Conservation (phyloP, 768 basidiomycete species). For the Mycena crocata region DNA sequence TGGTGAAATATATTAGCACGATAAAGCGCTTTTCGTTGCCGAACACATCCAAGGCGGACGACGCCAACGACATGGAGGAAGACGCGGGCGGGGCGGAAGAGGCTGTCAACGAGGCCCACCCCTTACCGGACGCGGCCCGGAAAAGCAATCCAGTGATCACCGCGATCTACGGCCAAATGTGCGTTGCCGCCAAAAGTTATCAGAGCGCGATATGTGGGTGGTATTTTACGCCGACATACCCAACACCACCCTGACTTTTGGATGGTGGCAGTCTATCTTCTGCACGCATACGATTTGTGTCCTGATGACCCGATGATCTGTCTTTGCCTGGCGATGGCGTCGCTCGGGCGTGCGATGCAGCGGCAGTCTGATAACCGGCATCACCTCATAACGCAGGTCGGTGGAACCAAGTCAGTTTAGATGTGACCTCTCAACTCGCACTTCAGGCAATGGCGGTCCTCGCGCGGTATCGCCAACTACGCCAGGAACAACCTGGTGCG, state of each 20-base stretch:
- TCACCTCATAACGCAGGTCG: constrained; percentile 81
- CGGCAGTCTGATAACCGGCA: constrained; percentile 95
- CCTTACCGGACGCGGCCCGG: constrained; percentile 63
- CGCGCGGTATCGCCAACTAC: constrained; percentile 41
- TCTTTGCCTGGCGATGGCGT: constrained; percentile 85
- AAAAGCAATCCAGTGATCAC: constrained; percentile 80
- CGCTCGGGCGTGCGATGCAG: constrained; percentile 94
- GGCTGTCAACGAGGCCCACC: constrained; percentile 20
- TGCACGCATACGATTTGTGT: constrained; percentile 90
- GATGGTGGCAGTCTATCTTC: constrained; percentile 76
- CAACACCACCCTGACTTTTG: neutral
- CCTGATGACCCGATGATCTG: constrained; percentile 90
- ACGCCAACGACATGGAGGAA: constrained; percentile 53
- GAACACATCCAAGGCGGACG: constrained; percentile 56
- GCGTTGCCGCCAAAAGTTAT: constrained; percentile 87
- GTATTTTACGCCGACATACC: too few species aligned
- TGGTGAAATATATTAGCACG: constrained; percentile 68
- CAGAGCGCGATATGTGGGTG: constrained; percentile 90
- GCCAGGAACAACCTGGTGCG: constrained; percentile 9
- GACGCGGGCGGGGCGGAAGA: constrained; percentile 51
- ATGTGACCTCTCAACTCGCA: neutral
- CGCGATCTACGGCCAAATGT: constrained; percentile 86
- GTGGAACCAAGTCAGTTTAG: neutral
- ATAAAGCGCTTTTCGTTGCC: constrained; percentile 68
- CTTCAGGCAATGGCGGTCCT: constrained; percentile 76